phyloP scores from a whole-genome alignment of 192 early-diverging fungal species.

The Coemansia sp. region DNA sequence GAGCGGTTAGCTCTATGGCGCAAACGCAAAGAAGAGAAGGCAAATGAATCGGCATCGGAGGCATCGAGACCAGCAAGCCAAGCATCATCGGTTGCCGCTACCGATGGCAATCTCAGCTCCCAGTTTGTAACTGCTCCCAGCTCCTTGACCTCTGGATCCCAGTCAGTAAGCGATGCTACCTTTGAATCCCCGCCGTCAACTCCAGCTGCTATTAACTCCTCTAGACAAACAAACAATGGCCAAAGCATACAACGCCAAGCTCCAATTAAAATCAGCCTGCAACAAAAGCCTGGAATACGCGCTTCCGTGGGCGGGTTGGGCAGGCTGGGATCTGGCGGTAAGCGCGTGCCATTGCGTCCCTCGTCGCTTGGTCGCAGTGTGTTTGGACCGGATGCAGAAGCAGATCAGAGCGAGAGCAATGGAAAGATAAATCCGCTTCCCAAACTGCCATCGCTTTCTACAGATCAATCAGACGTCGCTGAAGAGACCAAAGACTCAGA shows the following conservation, averaged over 20 bases:
- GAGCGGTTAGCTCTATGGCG: conserved; percentile 84
- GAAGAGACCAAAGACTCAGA: background rate
- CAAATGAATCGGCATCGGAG: background rate
- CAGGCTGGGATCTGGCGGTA: conserved; percentile 44
- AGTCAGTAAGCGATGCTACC: conserved; percentile 11
- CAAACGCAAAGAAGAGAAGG: conserved; percentile 58
- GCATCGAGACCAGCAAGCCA: background rate
- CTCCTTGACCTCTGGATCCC: conserved; percentile 16
- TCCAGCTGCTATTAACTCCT: background rate
- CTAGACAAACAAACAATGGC: background rate
- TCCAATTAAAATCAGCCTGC: conserved; percentile 1
- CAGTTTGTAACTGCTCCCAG: conserved; percentile 42
- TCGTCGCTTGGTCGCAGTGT: conserved; percentile 22
- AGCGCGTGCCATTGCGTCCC: conserved; percentile 43
- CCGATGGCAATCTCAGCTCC: conserved; percentile 17
- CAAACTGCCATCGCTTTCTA: conserved; percentile 1
- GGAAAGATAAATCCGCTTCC: background rate
- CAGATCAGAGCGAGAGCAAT: background rate
- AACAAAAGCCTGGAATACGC: background rate
- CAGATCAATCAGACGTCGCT: background rate
- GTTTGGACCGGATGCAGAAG: conserved; percentile 28
- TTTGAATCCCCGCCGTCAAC: conserved; percentile 24
- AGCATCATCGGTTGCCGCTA: conserved; percentile 15
- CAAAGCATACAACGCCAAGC: background rate
- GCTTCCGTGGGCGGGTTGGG: conserved; percentile 11